phyloP scores from a whole-genome alignment of 257 asterid species.

The Cinchona pubescens region DNA sequence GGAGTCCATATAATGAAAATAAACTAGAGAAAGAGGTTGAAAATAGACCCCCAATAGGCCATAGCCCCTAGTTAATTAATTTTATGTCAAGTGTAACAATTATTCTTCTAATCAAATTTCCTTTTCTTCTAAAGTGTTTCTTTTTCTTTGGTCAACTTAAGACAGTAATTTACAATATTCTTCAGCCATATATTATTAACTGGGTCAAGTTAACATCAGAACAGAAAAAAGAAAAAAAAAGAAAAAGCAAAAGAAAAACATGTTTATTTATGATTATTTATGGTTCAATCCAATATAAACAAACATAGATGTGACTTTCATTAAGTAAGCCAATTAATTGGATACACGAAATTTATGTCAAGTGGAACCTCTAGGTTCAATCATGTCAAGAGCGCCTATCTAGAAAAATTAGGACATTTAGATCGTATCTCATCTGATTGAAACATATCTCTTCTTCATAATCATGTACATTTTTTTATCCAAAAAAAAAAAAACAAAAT shows the following conservation, averaged over 20 bases:
- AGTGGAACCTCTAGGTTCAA: constrained; percentile 18
- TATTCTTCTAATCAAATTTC: background rate
- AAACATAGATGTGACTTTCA: constrained; percentile 3
- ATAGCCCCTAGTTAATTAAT: background rate
- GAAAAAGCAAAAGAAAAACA: background rate
- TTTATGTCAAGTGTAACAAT: background rate
- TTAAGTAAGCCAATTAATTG: background rate
- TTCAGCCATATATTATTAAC: background rate
- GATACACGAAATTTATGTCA: background rate
- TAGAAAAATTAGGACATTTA: background rate
- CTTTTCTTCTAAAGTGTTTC: background rate
- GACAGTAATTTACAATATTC: background rate
- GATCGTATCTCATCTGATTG: background rate
- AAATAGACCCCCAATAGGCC: background rate
- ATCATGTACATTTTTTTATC: background rate
- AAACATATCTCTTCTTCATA: background rate
- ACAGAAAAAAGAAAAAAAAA: background rate
- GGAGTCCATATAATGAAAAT: background rate
- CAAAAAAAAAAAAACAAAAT: background rate
- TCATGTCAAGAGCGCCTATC: constrained; percentile 8
- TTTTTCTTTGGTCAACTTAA: background rate
- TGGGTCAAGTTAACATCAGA: constrained; percentile 8
- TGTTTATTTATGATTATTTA: background rate
- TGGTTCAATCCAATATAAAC: background rate
- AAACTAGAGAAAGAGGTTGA: background rate